Conservation (phyloP, 2,329 filamentous ascomycete genomes). For the Harringtonia lauricola region DNA sequence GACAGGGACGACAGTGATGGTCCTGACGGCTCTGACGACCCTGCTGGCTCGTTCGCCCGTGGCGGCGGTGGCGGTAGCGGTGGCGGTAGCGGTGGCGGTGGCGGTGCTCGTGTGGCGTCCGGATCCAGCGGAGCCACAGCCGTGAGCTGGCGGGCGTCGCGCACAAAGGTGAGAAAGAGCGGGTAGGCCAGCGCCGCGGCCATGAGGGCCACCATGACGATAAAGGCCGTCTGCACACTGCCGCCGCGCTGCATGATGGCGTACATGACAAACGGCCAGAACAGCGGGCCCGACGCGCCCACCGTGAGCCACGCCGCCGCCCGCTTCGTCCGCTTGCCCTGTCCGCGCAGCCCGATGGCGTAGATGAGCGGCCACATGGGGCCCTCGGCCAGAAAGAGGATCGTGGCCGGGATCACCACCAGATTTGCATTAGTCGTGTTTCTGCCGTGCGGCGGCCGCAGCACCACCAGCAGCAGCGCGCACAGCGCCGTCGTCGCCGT, state of each 20-base stretch:
- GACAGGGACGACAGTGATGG: too few species aligned
- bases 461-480: conserved; percentile 33
- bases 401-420: conserved; percentile 47
- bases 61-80: too few species aligned
- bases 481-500: conserved; percentile 49
- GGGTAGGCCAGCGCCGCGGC: conserved; percentile 35
- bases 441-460: conserved; percentile 20
- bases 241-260: conserved; percentile 50
- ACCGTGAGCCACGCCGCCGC: conserved; percentile 70
- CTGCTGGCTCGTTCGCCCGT: too few species aligned
- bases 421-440: conserved; percentile 40
- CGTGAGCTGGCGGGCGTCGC: conserved; percentile 30
- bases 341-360: conserved; percentile 65
- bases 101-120: not conserved
- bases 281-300: conserved; percentile 60
- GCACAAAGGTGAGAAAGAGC: conserved; percentile 33
- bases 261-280: conserved; percentile 65
- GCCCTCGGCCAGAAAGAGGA: conserved; percentile 73
- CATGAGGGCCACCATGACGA: conserved; percentile 47
- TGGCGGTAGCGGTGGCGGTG: too few species aligned
- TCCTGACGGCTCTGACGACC: too few species aligned
- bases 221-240: conserved; percentile 51
- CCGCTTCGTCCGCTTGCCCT: conserved; percentile 70
- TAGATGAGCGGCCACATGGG: conserved; percentile 78
- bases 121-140: conserved; percentile 1